These are phyloP conservation scores for Asterella californica DNA, from an alignment of 225 moss, liverwort and hornwort genomes.

Conservation along the genomic window DNA sequence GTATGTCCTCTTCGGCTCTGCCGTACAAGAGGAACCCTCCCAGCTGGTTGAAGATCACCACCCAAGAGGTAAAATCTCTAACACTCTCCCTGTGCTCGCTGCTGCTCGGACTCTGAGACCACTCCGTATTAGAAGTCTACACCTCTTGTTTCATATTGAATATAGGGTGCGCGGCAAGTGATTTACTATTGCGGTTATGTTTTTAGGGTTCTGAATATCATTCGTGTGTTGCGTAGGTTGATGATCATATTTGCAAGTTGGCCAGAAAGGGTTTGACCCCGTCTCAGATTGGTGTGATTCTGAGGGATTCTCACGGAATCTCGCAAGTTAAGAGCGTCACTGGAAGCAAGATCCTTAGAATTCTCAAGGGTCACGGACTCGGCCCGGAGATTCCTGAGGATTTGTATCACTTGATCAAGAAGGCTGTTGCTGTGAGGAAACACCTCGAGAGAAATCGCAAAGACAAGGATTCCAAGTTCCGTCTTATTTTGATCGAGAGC, in stretches of 20 bases:
- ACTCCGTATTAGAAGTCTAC: too few species aligned
- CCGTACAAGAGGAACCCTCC: conserved; percentile 74
- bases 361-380: conserved; percentile 76
- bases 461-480: conserved; percentile 71
- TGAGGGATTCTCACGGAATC: conserved; percentile 70
- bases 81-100: too few species aligned
- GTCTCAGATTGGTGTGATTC: conserved; percentile 75
- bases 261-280: conserved; percentile 82
- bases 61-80: conserved; percentile 44
- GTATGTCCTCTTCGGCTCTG: conserved; percentile 85
- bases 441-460: conserved; percentile 65
- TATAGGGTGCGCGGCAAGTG: too few species aligned
- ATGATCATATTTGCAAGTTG: conserved; percentile 77
- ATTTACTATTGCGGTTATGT: too few species aligned
- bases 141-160: too few species aligned
- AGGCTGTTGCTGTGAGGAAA: conserved; percentile 63
- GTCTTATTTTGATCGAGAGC: conserved; percentile 67
- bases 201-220: too few species aligned
- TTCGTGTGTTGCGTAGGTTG: conserved; percentile 30
- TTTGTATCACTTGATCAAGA: conserved; percentile 66
- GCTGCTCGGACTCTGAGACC: too few species aligned
- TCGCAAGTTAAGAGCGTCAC: conserved; percentile 72
- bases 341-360: conserved; percentile 79
- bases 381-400: conserved; percentile 68
- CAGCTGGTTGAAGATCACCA: conserved; percentile 77